Percentiles rank a stretch among this genome's conserved stretches.
Evolutionary conservation across 345 rosid species (phyloP).

Genomic region (rapeseed (Brassica napus)): Da-Ae NC_063449.1:27760501-27761000

Average conservation of each 20-base stretch:
- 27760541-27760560: neutral
- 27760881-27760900: neutral
- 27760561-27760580: neutral
- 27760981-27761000: slow-evolving; percentile 1
- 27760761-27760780: no score
- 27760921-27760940: neutral
- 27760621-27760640: neutral
- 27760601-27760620: neutral
- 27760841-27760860: no score
- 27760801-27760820: no score
- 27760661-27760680: neutral
- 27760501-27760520: slow-evolving; percentile 10
- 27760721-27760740: no score
- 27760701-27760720: neutral
- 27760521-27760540: neutral
- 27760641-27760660: neutral
- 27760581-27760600: neutral
- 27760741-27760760: no score
- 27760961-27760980: neutral
- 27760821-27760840: no score
- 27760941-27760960: neutral
- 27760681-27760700: neutral
- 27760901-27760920: neutral
- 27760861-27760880: neutral
- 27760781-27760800: no score